Evolutionary conservation across 306 rosid species (phyloP), one percentile per base, ranked within the genome.

Genomic region (Dalbergia cochinchinensis): DNA sequence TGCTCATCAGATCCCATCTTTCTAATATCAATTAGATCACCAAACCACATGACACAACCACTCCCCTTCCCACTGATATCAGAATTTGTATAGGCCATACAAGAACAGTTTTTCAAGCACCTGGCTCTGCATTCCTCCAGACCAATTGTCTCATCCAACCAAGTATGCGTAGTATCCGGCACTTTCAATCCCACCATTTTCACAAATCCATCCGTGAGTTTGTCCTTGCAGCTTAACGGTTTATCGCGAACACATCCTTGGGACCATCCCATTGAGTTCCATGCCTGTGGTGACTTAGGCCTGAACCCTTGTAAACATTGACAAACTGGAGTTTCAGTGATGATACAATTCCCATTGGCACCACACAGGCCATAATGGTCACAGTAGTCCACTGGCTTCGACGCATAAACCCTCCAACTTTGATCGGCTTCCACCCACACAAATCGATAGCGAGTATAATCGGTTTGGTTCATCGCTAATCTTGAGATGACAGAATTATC

Each of bases 91-190:
- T 26, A 26, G 31, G 31, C 31, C 31, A 26, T 26, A 26, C 31
- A 26, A 26, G 31, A 47, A 13, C 53, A 47, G 53, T 47, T 47
- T 1, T 47, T 47, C 53, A 47, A 47, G 14, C 53, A 47, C 0
- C 3, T 4, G 10, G 44, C 45, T 66, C 59, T 66, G 31, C 75
- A 67, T 67, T 67, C 64, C 12, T 78, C 68, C n/a, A 78, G 26
- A 11, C 10, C 35, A 55, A 78, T 78, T 14, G 16, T 78, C 82
- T 55, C 62, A 12, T 67, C 59, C 39, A 78, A 34, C 82, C 75
- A 66, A 15, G 35, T 20, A 67, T 26, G 19, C 8, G 67, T 57
- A 7, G 75, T 57, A 57, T 78, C 82, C 0, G 75, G 75, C 81
- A 77, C 73, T 67, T 77, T 77, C 57, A 67, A n/a, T 0, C 74